A percentile compares a stretch with the other conserved stretches of the same genome.
These are phyloP conservation scores for Komagataella ulmi DNA, from an alignment of 805 yeast species.

Conservation along the genomic window DNA sequence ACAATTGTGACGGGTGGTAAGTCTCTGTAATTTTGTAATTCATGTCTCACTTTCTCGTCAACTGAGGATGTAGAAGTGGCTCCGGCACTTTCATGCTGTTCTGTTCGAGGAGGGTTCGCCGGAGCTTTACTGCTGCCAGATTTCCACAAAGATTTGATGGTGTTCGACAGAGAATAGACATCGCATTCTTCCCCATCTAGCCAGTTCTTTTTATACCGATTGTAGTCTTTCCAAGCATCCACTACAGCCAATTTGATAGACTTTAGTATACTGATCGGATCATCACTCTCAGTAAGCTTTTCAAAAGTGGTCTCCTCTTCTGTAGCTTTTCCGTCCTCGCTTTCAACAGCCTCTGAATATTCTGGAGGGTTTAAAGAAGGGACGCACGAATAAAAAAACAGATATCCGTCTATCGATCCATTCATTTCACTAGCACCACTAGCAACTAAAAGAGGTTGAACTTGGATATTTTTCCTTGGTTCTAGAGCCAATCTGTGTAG, in stretches of 20 bases:
- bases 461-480: slow-evolving; percentile 46
- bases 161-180: slow-evolving; percentile 43
- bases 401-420: slow-evolving; percentile 65
- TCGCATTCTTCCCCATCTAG: slow-evolving; percentile 57
- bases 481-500: slow-evolving; percentile 50
- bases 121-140: slow-evolving; percentile 10
- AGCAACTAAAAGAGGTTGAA: slow-evolving; percentile 59
- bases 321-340: background rate
- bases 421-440: slow-evolving; percentile 71
- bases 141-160: slow-evolving; percentile 47
- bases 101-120: background rate
- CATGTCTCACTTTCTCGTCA: background rate
- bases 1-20: slow-evolving; percentile 57
- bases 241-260: slow-evolving; percentile 41
- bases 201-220: slow-evolving; percentile 42
- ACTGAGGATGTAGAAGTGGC: background rate
- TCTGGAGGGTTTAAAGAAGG: slow-evolving; percentile 53
- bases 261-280: slow-evolving; percentile 23
- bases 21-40: background rate
- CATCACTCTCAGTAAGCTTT: slow-evolving; percentile 3
- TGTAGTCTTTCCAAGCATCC: slow-evolving; percentile 66
- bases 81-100: background rate
- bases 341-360: slow-evolving; percentile 22
- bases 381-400: slow-evolving; percentile 54
- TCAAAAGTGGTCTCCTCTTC: background rate